phyloP scores from a whole-genome alignment of 2,329 filamentous ascomycete species.

The Cordyceps fumosorosea region DNA sequence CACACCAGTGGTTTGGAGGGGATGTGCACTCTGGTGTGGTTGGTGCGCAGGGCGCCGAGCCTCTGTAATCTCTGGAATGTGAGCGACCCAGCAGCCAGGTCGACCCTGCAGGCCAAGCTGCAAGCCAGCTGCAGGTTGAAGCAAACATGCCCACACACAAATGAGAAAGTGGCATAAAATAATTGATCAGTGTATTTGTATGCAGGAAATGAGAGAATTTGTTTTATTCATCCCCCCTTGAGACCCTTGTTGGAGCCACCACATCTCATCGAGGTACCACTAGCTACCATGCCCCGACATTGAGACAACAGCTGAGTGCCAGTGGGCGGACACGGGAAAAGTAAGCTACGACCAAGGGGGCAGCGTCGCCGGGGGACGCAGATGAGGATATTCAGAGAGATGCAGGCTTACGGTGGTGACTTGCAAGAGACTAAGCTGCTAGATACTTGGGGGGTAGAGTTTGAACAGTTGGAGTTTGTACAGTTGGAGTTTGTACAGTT shows the following conservation, averaged over 20 bases:
- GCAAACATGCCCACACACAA: neutral
- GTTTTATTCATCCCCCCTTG: neutral
- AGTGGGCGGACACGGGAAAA: neutral
- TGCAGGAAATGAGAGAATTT: neutral
- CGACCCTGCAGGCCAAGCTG: neutral
- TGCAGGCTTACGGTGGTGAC: neutral
- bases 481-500: too few relatives aligned
- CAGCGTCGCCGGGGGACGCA: neutral
- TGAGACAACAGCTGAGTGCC: neutral
- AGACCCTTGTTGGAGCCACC: conserved; percentile 3
- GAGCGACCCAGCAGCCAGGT: neutral
- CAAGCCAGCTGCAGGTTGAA: neutral
- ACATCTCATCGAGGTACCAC: conserved; percentile 3
- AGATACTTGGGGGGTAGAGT: neutral
- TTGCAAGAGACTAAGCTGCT: neutral
- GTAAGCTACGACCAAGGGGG: conserved; percentile 6
- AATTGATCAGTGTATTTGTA: neutral
- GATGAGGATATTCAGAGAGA: neutral
- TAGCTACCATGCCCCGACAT: neutral
- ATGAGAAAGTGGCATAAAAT: conserved; percentile 2
- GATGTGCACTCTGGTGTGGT: neutral
- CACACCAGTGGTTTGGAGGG: neutral
- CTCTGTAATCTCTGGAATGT: neutral
- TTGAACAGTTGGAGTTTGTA: neutral
- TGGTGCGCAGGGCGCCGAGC: neutral